Conservation (phyloP, 768 basidiomycete genomes). For the Collybia sordida region DNA sequence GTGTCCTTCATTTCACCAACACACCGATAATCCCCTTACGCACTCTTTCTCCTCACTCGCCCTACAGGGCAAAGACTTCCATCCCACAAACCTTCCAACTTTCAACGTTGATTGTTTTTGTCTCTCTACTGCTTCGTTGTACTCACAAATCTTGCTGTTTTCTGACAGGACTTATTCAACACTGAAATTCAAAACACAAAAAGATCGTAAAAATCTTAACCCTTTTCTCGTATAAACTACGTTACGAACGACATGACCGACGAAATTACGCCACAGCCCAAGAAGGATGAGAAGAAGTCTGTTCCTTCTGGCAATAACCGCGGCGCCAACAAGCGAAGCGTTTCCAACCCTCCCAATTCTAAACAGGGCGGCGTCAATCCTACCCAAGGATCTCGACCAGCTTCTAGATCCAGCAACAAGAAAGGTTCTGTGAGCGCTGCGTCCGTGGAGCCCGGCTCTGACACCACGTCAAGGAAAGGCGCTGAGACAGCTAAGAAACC, state of each 20-base stretch:
- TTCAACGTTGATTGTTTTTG: constrained; percentile 8
- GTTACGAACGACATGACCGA: constrained; percentile 90
- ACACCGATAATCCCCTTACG: constrained; percentile 41
- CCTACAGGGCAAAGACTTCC: constrained; percentile 81
- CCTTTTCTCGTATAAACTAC: constrained; percentile 40
- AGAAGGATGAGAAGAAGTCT: constrained; percentile 76
- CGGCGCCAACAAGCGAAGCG: constrained; percentile 52
- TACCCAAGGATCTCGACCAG: constrained; percentile 51
- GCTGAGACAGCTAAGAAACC: constrained; percentile 54
- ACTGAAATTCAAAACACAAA: constrained; percentile 37
- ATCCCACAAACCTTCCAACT: constrained; percentile 10
- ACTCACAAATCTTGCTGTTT: neutral
- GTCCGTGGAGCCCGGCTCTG: constrained; percentile 67
- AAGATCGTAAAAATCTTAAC: constrained; percentile 52
- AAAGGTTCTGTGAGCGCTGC: constrained; percentile 42
- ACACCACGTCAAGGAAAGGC: constrained; percentile 62
- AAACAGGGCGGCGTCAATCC: constrained; percentile 41
- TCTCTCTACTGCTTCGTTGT: no score
- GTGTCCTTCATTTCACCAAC: constrained; percentile 49
- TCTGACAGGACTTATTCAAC: constrained; percentile 29
- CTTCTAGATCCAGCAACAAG: constrained; percentile 69
- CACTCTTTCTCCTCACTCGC: constrained; percentile 75
- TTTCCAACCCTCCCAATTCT: constrained; percentile 48
- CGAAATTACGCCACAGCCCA: constrained; percentile 63
- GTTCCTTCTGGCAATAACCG: constrained; percentile 48